phyloP scores from a whole-genome alignment of 176 grass and related monocot species.

The Saccharum officinarum region DNA sequence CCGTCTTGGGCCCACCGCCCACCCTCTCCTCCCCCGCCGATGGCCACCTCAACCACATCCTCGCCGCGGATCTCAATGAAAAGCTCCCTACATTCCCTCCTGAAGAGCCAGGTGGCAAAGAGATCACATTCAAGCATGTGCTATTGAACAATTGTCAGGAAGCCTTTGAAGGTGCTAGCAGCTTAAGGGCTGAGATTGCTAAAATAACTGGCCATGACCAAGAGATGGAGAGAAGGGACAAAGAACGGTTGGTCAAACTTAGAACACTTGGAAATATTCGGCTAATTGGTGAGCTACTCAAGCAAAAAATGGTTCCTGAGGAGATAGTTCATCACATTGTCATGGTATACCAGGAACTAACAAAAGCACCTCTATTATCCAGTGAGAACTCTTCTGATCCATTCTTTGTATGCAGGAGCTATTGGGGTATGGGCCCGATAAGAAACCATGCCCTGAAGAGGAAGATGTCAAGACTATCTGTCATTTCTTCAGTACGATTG shows the following conservation, averaged over 20 bases:
- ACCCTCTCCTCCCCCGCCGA: no score
- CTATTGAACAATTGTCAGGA: conserved; percentile 90
- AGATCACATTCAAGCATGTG: conserved; percentile 78
- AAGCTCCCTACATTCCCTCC: conserved; percentile 63
- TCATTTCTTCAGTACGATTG: conserved; percentile 90
- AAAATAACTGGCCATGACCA: conserved; percentile 71
- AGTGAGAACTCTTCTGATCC: conserved; percentile 18
- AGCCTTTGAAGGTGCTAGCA: conserved; percentile 76
- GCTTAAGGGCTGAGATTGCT: conserved; percentile 55
- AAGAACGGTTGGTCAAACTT: conserved; percentile 70
- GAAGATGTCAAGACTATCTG: conserved; percentile 87
- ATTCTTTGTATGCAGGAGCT: conserved; percentile 49
- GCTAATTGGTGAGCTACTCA: conserved; percentile 85
- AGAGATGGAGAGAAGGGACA: conserved; percentile 72
- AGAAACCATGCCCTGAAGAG: conserved; percentile 73
- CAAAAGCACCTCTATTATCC: neutral
- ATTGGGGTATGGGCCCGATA: conserved; percentile 63
- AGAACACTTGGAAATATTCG: conserved; percentile 84
- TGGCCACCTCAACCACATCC: no score
- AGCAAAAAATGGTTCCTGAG: conserved; percentile 94
- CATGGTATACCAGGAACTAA: conserved; percentile 52
- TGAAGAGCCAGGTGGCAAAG: conserved; percentile 71
- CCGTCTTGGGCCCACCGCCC: no score
- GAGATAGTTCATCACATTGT: conserved; percentile 97
- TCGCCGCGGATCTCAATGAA: conserved; percentile 52